phyloP scores from a whole-genome alignment of 306 rosid genomes.

The Gastrolobium villosum region DNA sequence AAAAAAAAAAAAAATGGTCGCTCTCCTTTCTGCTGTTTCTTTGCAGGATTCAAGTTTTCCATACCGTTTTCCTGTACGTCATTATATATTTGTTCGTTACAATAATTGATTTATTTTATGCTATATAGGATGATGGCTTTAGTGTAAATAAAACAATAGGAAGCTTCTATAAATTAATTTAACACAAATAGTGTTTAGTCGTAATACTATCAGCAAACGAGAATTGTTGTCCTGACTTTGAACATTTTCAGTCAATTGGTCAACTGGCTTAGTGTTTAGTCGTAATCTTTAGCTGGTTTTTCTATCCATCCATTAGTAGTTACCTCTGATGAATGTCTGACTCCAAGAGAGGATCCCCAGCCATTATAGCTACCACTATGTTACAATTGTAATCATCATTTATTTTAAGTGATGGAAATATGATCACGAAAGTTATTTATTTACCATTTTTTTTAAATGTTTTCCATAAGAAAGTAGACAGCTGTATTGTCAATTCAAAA shows the following conservation, averaged over 20 bases:
- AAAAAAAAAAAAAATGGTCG: too few relatives aligned
- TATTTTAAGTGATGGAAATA: background rate
- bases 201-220: background rate
- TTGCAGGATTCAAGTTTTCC: background rate
- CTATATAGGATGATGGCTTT: background rate
- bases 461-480: background rate
- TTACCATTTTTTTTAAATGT: background rate
- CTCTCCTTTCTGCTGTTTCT: background rate
- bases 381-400: too few relatives aligned
- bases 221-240: background rate
- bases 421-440: background rate
- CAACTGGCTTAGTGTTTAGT: background rate
- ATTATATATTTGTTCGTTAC: too few relatives aligned
- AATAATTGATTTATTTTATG: too few relatives aligned
- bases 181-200: background rate
- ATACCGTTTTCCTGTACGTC: background rate
- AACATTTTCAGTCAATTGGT: conserved; percentile 6
- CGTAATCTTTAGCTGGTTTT: conserved; percentile 25
- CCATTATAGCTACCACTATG: background rate
- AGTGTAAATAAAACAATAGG: background rate
- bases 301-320: conserved; percentile 41
- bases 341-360: background rate
- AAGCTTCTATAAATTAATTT: background rate
- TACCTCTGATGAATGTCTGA: background rate
- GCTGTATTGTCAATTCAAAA: background rate